These are phyloP conservation scores for Talaromyces sp. DNA, from an alignment of 2,329 filamentous ascomycete species.

Conservation along the genomic window DNA sequence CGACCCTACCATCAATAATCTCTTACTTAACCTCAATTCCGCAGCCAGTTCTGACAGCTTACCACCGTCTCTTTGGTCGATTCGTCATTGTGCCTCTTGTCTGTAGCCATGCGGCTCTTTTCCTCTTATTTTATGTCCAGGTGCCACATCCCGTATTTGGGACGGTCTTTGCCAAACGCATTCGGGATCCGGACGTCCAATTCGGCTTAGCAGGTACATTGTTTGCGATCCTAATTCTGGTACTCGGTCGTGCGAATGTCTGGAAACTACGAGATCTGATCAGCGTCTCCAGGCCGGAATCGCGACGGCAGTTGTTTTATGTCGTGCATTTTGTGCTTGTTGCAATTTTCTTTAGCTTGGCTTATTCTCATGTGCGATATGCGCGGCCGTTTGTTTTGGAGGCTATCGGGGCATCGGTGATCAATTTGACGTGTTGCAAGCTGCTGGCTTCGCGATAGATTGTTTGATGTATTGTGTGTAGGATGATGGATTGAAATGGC, in stretches of 20 bases:
- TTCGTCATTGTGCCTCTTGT: constrained; percentile 52
- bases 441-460: constrained; percentile 12
- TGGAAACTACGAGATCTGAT: constrained; percentile 29
- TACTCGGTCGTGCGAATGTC: constrained; percentile 47
- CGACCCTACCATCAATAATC: constrained; percentile 46
- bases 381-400: constrained; percentile 54
- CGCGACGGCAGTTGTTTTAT: constrained; percentile 51
- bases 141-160: constrained; percentile 37
- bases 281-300: constrained; percentile 22
- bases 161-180: constrained; percentile 49
- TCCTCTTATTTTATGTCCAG: constrained; percentile 56
- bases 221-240: constrained; percentile 46
- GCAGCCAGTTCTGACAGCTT: constrained; percentile 54
- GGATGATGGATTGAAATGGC: background rate
- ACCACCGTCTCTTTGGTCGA: constrained; percentile 58
- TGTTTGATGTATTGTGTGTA: background rate
- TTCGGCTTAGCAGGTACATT: constrained; percentile 51
- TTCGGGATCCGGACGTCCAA: constrained; percentile 57
- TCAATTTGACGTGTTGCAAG: constrained; percentile 39
- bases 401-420: constrained; percentile 43
- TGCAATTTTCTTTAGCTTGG: constrained; percentile 45
- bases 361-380: constrained; percentile 56
- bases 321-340: constrained; percentile 54
- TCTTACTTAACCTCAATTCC: constrained; percentile 52
- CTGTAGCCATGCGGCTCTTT: constrained; percentile 52